Evolutionary conservation across 768 basidiomycete genomes (phyloP).

Genomic region (Boletus tylopilopsis): DNA sequence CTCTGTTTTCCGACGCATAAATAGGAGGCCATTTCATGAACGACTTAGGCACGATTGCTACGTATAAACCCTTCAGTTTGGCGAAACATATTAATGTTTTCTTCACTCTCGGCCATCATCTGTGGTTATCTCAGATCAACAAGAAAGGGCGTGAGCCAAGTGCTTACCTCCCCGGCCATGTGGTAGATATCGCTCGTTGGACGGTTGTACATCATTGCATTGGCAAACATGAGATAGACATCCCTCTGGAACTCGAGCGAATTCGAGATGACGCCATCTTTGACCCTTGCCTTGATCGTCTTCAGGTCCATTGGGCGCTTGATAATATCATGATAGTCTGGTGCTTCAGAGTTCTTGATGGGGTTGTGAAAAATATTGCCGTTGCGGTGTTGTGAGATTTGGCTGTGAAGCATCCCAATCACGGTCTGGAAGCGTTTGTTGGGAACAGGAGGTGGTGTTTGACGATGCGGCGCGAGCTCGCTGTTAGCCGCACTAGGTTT

Average conservation of each 20-base stretch:
- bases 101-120: constrained; percentile 78
- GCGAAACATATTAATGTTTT: constrained; percentile 61
- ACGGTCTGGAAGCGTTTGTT: constrained; percentile 78
- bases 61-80: constrained; percentile 72
- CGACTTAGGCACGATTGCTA: constrained; percentile 31
- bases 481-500: constrained; percentile 14
- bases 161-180: constrained; percentile 87
- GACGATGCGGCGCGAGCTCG: constrained; percentile 14
- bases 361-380: constrained; percentile 91
- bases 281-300: constrained; percentile 82
- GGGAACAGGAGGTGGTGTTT: constrained; percentile 29
- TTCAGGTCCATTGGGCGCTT: constrained; percentile 96
- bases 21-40: background rate
- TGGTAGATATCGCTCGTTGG: constrained; percentile 80
- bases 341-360: constrained; percentile 83
- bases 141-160: background rate
- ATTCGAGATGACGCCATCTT: constrained; percentile 76
- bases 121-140: constrained; percentile 22
- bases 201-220: constrained; percentile 96
- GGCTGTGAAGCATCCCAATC: constrained; percentile 74
- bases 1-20: constrained; percentile 1
- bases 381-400: constrained; percentile 81
- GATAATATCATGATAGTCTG: constrained; percentile 89
- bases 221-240: constrained; percentile 91
- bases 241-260: constrained; percentile 89